Base-by-base conservation (phyloP, 371 early-diverging fungal species). In the Apophysomyces ossiformis region DNA sequence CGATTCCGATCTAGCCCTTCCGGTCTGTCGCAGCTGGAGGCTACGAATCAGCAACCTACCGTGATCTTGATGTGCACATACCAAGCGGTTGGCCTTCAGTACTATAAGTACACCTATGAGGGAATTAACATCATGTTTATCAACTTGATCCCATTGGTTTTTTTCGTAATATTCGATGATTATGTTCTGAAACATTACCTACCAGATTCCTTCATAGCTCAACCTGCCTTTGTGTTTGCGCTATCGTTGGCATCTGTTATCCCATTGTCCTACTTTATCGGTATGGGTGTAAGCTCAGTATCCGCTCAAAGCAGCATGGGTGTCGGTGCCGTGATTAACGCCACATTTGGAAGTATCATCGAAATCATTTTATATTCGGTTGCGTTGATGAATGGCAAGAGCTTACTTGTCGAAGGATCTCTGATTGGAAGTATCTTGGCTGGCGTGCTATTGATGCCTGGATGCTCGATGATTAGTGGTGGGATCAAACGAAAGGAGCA, bases 91-190 rank as follows among this genome's bases (percentile, higher is more conserved):
- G 95, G 95, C 13, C 78, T 89, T 68, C 89, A 90, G 72, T 95
- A 95, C 78, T 93, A 92, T 87, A 93, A 93, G 79, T 97, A 95
- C 77, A 97, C 98, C 26, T 87, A 93, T 47, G 95, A 96, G 66
- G 99, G 98, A 18, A 91, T 96, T 83, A 98, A 97, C 79, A 95
- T 98, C 62, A 88, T 97, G 65, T 92, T 98, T 68, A 92, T 97
- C 84, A 96, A 98, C 78, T 75, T 97, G 74, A 75, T 96, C 37
- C 87, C 91, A 1, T 77, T 97, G 13, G 93, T 91, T 0, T 74
- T 91, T 41, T 92, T 93, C 72, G 87, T 88, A 5, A 87, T 97
- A 21, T 71, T 93, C 21, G 92, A 95, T 64, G 92, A 90, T 32
- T 93, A 93, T 77, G 74, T 92, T n/a, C 64, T 93, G 58, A 85